A percentile compares a stretch with the other conserved stretches of the same genome.
Evolutionary conservation across 164 flowering plant species (phyloP).

Genomic region (Warburgia ugandensis): DNA sequence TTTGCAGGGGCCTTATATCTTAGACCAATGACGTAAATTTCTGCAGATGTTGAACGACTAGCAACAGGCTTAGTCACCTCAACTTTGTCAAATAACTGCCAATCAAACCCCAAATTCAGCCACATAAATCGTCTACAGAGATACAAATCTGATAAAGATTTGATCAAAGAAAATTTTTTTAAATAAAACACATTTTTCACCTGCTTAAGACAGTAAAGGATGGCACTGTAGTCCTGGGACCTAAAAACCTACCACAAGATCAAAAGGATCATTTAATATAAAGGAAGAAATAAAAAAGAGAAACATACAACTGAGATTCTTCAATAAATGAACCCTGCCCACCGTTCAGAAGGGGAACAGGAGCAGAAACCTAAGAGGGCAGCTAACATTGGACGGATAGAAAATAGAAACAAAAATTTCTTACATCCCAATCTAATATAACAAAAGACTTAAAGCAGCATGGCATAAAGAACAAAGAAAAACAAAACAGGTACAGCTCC

Average conservation of each 20-base stretch:
- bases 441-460: no score
- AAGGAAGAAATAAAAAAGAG: background rate
- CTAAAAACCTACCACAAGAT: slow-evolving; percentile 61
- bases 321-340: no score
- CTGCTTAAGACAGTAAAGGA: slow-evolving; percentile 78
- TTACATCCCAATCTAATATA: no score
- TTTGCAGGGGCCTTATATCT: slow-evolving; percentile 91
- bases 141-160: background rate
- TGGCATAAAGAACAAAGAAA: no score
- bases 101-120: slow-evolving; percentile 8
- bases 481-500: no score
- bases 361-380: no score
- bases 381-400: no score
- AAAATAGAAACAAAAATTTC: no score
- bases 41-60: slow-evolving; percentile 90
- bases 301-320: background rate
- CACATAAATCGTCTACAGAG: background rate
- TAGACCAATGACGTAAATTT: slow-evolving; percentile 64
- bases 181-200: slow-evolving; percentile 21
- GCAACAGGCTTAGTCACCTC: slow-evolving; percentile 85
- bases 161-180: background rate
- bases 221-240: slow-evolving; percentile 87
- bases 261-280: background rate
- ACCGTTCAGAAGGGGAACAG: no score
- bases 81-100: slow-evolving; percentile 90